Evolutionary conservation across 2,329 filamentous ascomycete genomes (phyloP), one percentile per base, ranked within the genome.

Genomic region (Pyrenophora tritici-repentis): DNA sequence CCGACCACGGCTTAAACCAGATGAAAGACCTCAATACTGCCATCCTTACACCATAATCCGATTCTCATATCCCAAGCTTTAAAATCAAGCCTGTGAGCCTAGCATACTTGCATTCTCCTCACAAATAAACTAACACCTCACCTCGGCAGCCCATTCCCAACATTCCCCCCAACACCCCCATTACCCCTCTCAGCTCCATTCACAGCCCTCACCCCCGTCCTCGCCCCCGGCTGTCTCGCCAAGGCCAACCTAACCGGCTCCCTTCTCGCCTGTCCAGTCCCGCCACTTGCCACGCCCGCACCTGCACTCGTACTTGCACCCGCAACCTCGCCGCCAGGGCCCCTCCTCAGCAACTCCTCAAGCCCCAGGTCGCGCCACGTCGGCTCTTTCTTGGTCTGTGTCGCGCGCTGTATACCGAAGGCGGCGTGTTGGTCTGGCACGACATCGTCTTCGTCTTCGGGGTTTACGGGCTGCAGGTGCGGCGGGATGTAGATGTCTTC

Each of bases 351-450:
- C 65, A 94, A 76, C 50, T 85, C 83, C 5, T 79, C 80, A n/a
- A 94, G 77, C 0, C 89, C 88, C 6, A 93, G 75, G 67, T 94
- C 90, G 68, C 87, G 87, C 90, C 90, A 95, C 6, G 85, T 86
- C 1, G 87, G 81, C 74, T 91, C 88, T 64, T 81, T 83, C 62
- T 79, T 81, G 58, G 83, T 82, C 75, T 91, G 87, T 13, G 89
- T 92, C 8, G 90, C 90, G 61, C 88, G 83, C 72, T 90, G 86
- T 64, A 95, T 94, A 33, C 90, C 90, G 71, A 94, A 94, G 0
- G 90, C 90, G 10, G 90, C 90, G 69, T 94, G 90, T 75, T 94
- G 90, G 73, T 94, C 89, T 0, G 90, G 90, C 4, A 94, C 90
- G 3, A 94, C 88, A 67, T 94, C 90, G 68, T 94, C 90, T 75